phyloP scores from a whole-genome alignment of 495 filamentous ascomycete species.

The Penicillium desertorum region DNA sequence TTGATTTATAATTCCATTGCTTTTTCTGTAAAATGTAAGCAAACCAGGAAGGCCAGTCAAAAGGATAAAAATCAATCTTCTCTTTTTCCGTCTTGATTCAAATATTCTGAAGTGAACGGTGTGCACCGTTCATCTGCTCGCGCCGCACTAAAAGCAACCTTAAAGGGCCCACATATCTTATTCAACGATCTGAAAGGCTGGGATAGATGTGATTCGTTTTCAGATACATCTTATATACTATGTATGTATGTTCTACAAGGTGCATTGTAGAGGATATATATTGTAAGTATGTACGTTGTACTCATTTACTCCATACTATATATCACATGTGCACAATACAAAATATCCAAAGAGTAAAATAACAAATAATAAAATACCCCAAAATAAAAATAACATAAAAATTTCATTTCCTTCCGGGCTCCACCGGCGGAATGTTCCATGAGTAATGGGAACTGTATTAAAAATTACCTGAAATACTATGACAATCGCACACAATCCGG shows the following conservation, averaged over 20 bases:
- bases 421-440: conserved; percentile 35
- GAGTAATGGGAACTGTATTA: conserved; percentile 9
- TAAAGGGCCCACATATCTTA: conserved; percentile 22
- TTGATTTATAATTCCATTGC: neutral
- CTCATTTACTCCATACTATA: neutral
- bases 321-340: neutral
- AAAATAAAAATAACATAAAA: conserved; percentile 1
- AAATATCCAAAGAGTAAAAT: neutral
- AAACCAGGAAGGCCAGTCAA: neutral
- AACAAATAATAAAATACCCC: neutral
- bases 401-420: conserved; percentile 7
- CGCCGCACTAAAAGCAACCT: conserved; percentile 33
- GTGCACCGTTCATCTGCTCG: conserved; percentile 31
- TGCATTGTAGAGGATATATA: neutral
- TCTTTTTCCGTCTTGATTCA: neutral
- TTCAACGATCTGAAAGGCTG: conserved; percentile 1
- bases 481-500: conserved; percentile 1
- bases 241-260: neutral
- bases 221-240: neutral
- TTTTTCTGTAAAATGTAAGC: neutral
- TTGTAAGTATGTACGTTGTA: neutral
- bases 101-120: conserved; percentile 14
- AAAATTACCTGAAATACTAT: neutral
- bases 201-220: neutral
- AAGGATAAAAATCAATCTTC: neutral